Percentiles rank a stretch among this genome's conserved stretches.
Conservation (phyloP, 352 stramenopile genomes). For the Phytopythium montanum region DNA sequence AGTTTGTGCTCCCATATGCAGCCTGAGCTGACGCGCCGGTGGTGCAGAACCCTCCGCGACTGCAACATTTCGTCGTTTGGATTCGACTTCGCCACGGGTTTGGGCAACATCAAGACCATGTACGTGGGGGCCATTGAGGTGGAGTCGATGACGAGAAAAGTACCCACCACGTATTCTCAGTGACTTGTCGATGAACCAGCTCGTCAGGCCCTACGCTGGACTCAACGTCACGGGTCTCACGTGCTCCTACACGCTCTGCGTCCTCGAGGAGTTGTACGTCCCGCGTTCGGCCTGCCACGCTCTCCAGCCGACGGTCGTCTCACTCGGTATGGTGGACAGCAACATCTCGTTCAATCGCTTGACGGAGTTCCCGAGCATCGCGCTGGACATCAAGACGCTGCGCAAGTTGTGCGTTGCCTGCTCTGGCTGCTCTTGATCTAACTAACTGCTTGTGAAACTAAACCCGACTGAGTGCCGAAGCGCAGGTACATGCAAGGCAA, state of each 20-base stretch:
- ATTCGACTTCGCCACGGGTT: constrained; percentile 22
- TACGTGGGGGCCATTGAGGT: constrained; percentile 10
- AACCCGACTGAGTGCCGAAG: not conserved
- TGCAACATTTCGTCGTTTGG: constrained; percentile 40
- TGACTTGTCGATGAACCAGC: constrained; percentile 37
- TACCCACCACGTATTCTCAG: constrained; percentile 12
- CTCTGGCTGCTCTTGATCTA: not conserved
- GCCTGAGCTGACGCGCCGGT: not conserved
- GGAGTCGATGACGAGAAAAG: not conserved
- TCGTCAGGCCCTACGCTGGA: constrained; percentile 26
- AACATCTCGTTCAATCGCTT: constrained; percentile 36
- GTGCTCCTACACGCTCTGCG: constrained; percentile 19
- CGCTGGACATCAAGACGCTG: constrained; percentile 21
- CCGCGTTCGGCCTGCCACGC: not conserved
- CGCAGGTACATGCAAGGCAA: constrained; percentile 29
- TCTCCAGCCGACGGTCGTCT: no score
- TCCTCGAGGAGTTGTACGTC: constrained; percentile 29
- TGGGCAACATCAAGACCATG: constrained; percentile 23
- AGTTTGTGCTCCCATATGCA: not conserved
- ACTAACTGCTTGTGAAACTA: not conserved
- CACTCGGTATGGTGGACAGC: constrained; percentile 7
- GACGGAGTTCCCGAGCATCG: constrained; percentile 18
- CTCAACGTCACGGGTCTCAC: constrained; percentile 11
- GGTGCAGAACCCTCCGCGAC: constrained; percentile 29
- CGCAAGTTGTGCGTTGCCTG: constrained; percentile 16